Percentiles rank a stretch among this genome's conserved stretches.
These are phyloP conservation scores for Sanghuangporus sanghuang DNA, from an alignment of 1,284 basidiomycete species.

Conservation along the genomic window DNA sequence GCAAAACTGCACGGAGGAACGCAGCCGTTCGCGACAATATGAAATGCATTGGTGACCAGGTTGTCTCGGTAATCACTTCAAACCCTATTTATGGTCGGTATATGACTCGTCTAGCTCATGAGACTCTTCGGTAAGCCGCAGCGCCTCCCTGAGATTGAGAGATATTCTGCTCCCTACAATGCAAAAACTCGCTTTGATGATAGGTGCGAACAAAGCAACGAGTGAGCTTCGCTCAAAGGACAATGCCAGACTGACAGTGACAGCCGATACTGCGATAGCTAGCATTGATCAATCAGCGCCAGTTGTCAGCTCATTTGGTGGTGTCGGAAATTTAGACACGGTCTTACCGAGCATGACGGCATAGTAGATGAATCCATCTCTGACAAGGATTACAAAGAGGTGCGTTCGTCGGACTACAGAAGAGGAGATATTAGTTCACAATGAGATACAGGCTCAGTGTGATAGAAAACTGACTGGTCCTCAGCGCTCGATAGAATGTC, in stretches of 20 bases:
- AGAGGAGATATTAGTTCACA: neutral
- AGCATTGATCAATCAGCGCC: neutral
- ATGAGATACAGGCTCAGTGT: neutral
- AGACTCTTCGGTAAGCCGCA: neutral
- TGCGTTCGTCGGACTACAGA: slow-evolving; percentile 3
- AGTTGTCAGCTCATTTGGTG: neutral
- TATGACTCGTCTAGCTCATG: neutral
- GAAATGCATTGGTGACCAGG: too few relatives aligned
- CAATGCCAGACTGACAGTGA: neutral
- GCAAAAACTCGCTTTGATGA: slow-evolving; percentile 8
- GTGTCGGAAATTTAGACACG: neutral
- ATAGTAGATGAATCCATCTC: slow-evolving; percentile 15
- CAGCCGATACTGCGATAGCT: neutral
- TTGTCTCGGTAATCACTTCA: neutral
- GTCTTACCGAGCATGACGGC: slow-evolving; percentile 8
- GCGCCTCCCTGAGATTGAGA: slow-evolving; percentile 1
- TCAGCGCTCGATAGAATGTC: slow-evolving; percentile 6
- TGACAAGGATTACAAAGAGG: slow-evolving; percentile 7
- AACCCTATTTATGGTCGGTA: neutral
- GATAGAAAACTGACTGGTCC: slow-evolving; percentile 1
- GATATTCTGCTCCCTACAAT: slow-evolving; percentile 7
- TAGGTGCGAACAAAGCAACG: slow-evolving; percentile 1
- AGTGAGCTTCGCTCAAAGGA: neutral
- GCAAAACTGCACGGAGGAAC: too few relatives aligned
- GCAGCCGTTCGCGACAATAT: too few relatives aligned